phyloP scores from a whole-genome alignment of 148 eudicot species.

The Fallopia convolvulus region DNA sequence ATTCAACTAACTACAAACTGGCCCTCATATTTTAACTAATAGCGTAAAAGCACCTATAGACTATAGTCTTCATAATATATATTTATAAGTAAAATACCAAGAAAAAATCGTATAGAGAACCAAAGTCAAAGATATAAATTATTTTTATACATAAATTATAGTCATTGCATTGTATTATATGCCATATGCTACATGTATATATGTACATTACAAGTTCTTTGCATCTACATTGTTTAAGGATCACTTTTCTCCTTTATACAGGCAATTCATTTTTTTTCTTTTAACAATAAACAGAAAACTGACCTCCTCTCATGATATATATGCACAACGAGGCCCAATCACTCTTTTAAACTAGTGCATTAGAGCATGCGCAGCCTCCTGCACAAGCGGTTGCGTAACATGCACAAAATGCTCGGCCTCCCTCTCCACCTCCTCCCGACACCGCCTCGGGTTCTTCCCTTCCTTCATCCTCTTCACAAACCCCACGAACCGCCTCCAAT shows the following conservation, averaged over 20 bases:
- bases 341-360: neutral
- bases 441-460: conserved; percentile 11
- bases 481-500: conserved; percentile 52
- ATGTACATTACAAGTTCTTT: neutral
- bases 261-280: neutral
- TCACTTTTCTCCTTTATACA: neutral
- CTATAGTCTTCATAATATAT: no score
- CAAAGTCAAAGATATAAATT: neutral
- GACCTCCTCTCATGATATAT: neutral
- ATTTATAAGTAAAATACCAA: no score
- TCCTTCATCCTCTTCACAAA: conserved; percentile 67
- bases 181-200: neutral
- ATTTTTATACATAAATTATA: neutral
- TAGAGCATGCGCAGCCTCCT: conserved; percentile 14
- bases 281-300: neutral
- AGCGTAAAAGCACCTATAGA: no score
- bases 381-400: conserved; percentile 7
- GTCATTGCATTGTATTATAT: neutral
- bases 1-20: no score
- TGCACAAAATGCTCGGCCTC: conserved; percentile 14
- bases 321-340: neutral
- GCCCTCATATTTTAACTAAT: no score
- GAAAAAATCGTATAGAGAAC: no score
- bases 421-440: conserved; percentile 10
- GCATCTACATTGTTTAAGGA: neutral